Base-by-base conservation (phyloP, 1,284 basidiomycete genomes). In the Puccinia novopanici region DNA sequence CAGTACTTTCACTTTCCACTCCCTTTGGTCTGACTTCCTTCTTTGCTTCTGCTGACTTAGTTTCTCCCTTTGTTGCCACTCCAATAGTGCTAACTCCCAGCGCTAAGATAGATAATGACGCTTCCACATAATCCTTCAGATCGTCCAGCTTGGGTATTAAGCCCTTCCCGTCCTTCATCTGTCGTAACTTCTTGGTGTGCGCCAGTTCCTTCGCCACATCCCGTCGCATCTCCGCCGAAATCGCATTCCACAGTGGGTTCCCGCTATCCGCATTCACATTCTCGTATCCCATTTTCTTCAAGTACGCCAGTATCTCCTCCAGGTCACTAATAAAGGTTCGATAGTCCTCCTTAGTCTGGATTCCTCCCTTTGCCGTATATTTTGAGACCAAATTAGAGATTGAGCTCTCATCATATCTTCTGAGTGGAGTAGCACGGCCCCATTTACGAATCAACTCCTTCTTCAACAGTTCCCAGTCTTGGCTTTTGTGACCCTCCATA, bases 401-500 rank as follows among this genome's bases (percentile, higher is more conserved):
- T 2, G 17, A 48, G 8, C 1, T 48, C 45, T 48, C 45, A 19
- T 48, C 17, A 19, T 13, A 48, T 48, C 45, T 48, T 48, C 45
- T 48, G n/a, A 48, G 45, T 48, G 45, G 45, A 13, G 45, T 48
- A 13, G 45, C 45, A 12, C 17, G 45, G 45, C 45, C 45, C 45
- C 45, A 48, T 48, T 48, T 48, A 12, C 2, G 2, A 19, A 48
- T 48, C 12, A 48, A 19, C 52, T 52, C 67, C 17, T 48, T 45
- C 40, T 68, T 68, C 22, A 48, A 17, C 22, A 68, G n/a, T 45
- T 68, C 40, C 67, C 67, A 70, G n/a, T 68, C 40, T 17, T n/a
- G n/a, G n/a, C n/a, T 68, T 40, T 68, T 10, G 24, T 68, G 65
- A 2, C 65, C 65, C 12, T 68, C 42, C 65, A 68, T 68, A 10